Conservation (phyloP, 2,329 filamentous ascomycete genomes). For the Ustilaginoidea virens region DNA sequence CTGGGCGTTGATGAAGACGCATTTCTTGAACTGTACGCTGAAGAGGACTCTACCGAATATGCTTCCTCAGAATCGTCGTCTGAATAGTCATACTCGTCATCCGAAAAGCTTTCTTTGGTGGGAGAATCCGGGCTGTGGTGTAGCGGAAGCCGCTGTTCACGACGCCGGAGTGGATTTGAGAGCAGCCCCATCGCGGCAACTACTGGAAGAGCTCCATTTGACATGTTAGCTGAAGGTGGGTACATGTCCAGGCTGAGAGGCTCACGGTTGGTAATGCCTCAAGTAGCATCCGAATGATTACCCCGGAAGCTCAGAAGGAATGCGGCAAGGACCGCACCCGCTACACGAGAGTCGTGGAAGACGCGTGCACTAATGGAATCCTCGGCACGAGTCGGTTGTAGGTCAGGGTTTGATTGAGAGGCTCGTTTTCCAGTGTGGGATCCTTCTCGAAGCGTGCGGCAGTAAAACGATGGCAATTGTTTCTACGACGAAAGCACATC, state of each 20-base stretch:
- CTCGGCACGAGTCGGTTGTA: too few species aligned
- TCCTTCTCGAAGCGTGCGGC: background rate
- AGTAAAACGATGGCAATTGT: too few species aligned
- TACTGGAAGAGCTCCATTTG: too few species aligned
- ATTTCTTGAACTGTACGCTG: conserved; percentile 37
- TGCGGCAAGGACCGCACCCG: background rate
- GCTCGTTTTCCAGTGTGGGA: too few species aligned
- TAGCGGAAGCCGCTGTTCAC: conserved; percentile 32
- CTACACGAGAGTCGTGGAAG: background rate
- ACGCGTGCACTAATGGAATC: too few species aligned
- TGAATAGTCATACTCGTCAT: conserved; percentile 32
- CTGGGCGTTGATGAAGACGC: conserved; percentile 27
- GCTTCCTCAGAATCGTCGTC: conserved; percentile 27
- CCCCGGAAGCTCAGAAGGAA: background rate
- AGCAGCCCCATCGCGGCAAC: conserved; percentile 30
- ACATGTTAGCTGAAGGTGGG: too few species aligned
- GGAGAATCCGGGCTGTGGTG: conserved; percentile 29
- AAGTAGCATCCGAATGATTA: too few species aligned
- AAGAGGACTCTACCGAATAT: conserved; percentile 21
- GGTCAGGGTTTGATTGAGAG: too few species aligned
- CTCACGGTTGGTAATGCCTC: too few species aligned
- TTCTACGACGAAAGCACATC: too few species aligned
- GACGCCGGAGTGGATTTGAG: conserved; percentile 30
- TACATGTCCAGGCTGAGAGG: too few species aligned
- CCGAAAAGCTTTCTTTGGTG: conserved; percentile 35